A percentile compares a stretch with the other conserved stretches of the same genome.
These are phyloP conservation scores for Neospermospora avenae DNA, from an alignment of 2,329 filamentous ascomycete species.

Conservation along the genomic window DNA sequence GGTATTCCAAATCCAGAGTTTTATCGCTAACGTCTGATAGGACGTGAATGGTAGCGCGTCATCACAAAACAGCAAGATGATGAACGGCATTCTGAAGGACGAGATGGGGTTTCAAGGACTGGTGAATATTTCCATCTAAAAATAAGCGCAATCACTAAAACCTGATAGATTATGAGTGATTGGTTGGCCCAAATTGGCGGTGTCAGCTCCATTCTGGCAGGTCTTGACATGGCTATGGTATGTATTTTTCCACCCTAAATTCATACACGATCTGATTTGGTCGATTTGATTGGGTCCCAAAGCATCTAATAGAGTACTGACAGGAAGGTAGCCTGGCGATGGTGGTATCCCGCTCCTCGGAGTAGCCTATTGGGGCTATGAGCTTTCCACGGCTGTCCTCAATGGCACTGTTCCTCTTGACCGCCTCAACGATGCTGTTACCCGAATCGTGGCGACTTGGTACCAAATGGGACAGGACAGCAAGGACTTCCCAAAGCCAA, in stretches of 20 bases:
- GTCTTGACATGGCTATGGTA: conserved; percentile 63
- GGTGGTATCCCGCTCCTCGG: conserved; percentile 49
- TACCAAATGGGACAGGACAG: conserved; percentile 61
- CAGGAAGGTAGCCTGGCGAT: conserved; percentile 50
- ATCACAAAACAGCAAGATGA: conserved; percentile 64
- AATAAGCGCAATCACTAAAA: conserved; percentile 1
- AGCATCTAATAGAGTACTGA: no score
- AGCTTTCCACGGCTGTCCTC: conserved; percentile 51
- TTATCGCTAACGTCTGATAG: neutral
- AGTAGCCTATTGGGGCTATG: conserved; percentile 44
- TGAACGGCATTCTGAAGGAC: conserved; percentile 69
- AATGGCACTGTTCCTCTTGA: conserved; percentile 56
- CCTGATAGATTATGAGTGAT: conserved; percentile 60
- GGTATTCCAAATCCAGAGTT: no score
- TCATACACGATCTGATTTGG: no score
- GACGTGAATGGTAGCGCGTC: conserved; percentile 62
- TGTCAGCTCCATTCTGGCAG: conserved; percentile 56
- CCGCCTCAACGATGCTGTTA: conserved; percentile 53
- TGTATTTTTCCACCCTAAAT: no score
- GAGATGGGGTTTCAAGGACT: conserved; percentile 69
- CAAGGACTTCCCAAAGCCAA: conserved; percentile 51
- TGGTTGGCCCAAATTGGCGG: conserved; percentile 63
- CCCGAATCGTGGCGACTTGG: conserved; percentile 45
- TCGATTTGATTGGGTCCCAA: no score
- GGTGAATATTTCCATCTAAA: conserved; percentile 14